phyloP scores from a whole-genome alignment of 2,329 filamentous ascomycete genomes.

The Cercospora citrullina region DNA sequence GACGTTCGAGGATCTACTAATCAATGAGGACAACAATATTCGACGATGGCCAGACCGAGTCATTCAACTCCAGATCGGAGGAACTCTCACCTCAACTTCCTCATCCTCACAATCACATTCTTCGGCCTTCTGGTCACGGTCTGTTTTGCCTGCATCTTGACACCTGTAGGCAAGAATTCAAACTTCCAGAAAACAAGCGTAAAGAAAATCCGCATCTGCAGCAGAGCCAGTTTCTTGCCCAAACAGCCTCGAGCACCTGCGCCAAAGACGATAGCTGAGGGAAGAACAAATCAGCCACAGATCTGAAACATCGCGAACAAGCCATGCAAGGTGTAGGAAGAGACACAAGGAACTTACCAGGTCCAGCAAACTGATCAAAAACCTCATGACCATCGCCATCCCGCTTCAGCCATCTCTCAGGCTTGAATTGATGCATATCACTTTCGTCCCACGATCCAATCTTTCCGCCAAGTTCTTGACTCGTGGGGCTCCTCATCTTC shows the following conservation, averaged over 20 bases:
- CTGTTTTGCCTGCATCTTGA: background rate
- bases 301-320: no score
- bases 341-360: background rate
- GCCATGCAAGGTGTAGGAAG: background rate
- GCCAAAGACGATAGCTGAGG: background rate
- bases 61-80: background rate
- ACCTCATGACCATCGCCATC: background rate
- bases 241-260: constrained; percentile 9
- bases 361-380: background rate
- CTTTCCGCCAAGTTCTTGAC: background rate
- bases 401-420: constrained; percentile 1
- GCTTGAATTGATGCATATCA: constrained; percentile 5
- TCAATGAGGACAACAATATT: background rate
- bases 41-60: background rate
- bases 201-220: constrained; percentile 9
- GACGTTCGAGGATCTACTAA: background rate
- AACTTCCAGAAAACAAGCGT: constrained; percentile 26
- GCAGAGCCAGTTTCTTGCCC: constrained; percentile 7
- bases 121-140: background rate
- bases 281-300: background rate
- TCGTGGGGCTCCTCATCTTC: background rate
- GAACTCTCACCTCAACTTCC: background rate
- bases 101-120: background rate
- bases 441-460: constrained; percentile 4
- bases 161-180: constrained; percentile 25